These are phyloP conservation scores for Globisporangium irregulare DNA, from an alignment of 352 stramenopile species.

Conservation along the genomic window DNA sequence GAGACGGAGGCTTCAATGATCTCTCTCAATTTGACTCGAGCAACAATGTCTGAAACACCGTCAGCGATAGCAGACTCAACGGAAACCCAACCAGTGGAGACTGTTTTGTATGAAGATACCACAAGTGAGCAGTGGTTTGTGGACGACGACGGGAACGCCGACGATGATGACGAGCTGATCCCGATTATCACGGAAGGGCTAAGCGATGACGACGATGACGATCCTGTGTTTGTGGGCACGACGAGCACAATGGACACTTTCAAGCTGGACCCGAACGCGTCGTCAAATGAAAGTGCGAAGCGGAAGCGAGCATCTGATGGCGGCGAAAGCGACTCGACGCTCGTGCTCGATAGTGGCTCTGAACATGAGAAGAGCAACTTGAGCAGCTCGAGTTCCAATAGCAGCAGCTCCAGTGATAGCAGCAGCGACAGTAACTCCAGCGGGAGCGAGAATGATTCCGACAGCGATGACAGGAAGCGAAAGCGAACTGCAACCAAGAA, in stretches of 20 bases:
- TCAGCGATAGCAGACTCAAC: neutral
- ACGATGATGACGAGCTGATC: slow-evolving; percentile 14
- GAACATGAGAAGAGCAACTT: slow-evolving; percentile 18
- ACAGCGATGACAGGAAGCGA: slow-evolving; percentile 17
- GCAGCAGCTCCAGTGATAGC: slow-evolving; percentile 1
- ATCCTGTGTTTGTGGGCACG: slow-evolving; percentile 14
- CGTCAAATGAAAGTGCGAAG: slow-evolving; percentile 5
- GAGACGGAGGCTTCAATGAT: neutral
- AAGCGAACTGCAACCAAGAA: slow-evolving; percentile 8
- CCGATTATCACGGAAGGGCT: slow-evolving; percentile 6
- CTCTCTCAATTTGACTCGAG: neutral
- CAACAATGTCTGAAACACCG: neutral
- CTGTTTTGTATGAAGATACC: neutral
- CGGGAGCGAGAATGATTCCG: slow-evolving; percentile 16
- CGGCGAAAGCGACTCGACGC: slow-evolving; percentile 28
- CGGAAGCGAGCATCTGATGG: slow-evolving; percentile 13
- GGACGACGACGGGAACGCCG: slow-evolving; percentile 11
- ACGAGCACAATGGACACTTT: slow-evolving; percentile 1
- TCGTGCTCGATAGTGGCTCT: slow-evolving; percentile 20
- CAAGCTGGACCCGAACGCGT: neutral
- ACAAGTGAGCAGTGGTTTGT: slow-evolving; percentile 17
- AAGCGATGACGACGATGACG: slow-evolving; percentile 14
- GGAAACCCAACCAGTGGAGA: neutral
- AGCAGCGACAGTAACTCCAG: slow-evolving; percentile 20
- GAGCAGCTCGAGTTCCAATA: slow-evolving; percentile 24